phyloP scores from a whole-genome alignment of 495 filamentous ascomycete species.

The Tetracladium setigerum region DNA sequence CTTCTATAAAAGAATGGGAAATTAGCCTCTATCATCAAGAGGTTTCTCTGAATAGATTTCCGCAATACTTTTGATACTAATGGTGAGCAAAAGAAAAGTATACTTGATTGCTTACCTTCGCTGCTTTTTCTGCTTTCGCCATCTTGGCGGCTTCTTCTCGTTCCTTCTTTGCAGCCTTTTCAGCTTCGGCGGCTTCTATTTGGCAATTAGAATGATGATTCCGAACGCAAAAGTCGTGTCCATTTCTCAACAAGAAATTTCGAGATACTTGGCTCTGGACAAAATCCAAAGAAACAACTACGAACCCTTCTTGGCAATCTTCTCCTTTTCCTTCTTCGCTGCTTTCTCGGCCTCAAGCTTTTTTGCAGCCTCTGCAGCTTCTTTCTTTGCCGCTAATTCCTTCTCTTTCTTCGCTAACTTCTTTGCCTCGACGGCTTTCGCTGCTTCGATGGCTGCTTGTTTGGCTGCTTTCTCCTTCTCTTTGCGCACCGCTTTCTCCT shows the following conservation, averaged over 20 bases:
- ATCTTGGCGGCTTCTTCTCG: neutral
- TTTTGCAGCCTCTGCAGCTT: constrained; percentile 1
- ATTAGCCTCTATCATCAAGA: too few relatives aligned
- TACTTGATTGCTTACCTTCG: constrained; percentile 13
- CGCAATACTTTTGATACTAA: too few relatives aligned
- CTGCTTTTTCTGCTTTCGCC: neutral
- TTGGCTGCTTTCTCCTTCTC: neutral
- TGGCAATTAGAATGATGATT: too few relatives aligned
- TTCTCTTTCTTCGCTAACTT: constrained; percentile 14
- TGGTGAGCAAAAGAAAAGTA: neutral
- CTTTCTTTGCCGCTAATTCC: neutral
- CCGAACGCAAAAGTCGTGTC: too few relatives aligned
- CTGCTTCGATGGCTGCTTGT: constrained; percentile 1
- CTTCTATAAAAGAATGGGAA: constrained; percentile 9
- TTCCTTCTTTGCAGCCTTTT: neutral
- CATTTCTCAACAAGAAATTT: too few relatives aligned
- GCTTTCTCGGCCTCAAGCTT: neutral
- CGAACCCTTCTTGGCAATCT: too few relatives aligned
- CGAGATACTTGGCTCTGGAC: too few relatives aligned
- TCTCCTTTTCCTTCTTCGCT: neutral
- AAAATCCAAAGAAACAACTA: too few relatives aligned
- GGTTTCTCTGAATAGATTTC: too few relatives aligned
- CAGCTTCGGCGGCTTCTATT: neutral
- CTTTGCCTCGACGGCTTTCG: constrained; percentile 4
- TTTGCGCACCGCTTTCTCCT: constrained; percentile 7